Evolutionary conservation across 768 basidiomycete species (phyloP).

Genomic region (Lactifluus subvellereus): DNA sequence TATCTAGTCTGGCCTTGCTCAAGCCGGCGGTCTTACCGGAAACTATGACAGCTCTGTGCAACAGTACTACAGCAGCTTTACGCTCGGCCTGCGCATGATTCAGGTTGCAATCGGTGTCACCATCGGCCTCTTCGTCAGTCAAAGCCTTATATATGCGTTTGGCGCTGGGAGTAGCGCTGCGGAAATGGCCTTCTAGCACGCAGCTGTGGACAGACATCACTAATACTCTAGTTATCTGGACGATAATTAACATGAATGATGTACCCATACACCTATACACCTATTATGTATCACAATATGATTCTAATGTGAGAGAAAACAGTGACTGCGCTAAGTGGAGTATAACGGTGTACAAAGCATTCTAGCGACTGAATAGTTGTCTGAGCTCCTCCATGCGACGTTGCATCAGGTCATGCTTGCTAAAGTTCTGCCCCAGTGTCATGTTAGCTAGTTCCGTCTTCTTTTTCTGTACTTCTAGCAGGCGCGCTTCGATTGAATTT

Average conservation of each 20-base stretch:
- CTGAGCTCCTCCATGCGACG: constrained; percentile 85
- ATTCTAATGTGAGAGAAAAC: background rate
- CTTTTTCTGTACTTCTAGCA: constrained; percentile 90
- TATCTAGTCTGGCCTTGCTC: constrained; percentile 63
- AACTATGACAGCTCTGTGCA: constrained; percentile 56
- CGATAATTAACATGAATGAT: constrained; percentile 15
- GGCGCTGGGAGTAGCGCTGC: constrained; percentile 67
- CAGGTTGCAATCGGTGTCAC: constrained; percentile 82
- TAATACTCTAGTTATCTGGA: constrained; percentile 17
- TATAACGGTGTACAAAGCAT: background rate
- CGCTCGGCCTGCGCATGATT: constrained; percentile 77
- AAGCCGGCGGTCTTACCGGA: constrained; percentile 63
- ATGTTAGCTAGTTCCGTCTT: constrained; percentile 93
- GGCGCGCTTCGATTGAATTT: constrained; percentile 86
- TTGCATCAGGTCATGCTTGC: constrained; percentile 81
- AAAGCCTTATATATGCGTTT: constrained; percentile 72
- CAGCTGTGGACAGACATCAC: background rate
- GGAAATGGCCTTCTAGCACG: constrained; percentile 62
- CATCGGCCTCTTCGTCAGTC: constrained; percentile 77
- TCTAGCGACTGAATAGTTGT: constrained; percentile 54
- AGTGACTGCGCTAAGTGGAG: background rate
- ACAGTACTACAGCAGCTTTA: constrained; percentile 72
- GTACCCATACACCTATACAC: constrained; percentile 9
- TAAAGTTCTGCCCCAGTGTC: constrained; percentile 82
- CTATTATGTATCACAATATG: constrained; percentile 15